A percentile compares a stretch with the other conserved stretches of the same genome.
Evolutionary conservation across 306 rosid genomes (phyloP).

Genomic region (Quercus ilex): DNA sequence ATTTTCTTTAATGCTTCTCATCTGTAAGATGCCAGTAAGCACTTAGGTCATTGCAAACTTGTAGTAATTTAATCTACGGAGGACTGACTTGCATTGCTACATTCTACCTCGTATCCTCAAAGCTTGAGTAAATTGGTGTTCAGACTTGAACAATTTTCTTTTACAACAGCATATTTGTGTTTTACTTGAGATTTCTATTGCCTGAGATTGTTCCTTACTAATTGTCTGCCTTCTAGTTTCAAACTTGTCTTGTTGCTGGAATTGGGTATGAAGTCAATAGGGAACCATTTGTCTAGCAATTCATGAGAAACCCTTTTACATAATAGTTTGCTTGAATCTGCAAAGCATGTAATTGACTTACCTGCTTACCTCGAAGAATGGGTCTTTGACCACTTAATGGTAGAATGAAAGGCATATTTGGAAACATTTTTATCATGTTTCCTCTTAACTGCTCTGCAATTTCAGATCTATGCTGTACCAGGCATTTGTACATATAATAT

Average conservation of each 20-base stretch:
- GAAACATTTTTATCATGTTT: slow-evolving; percentile 3
- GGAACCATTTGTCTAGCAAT: no score
- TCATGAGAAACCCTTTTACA: no score
- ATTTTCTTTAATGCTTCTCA: no score
- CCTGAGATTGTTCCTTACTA: no score
- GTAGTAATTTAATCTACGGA: neutral
- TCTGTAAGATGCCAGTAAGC: neutral
- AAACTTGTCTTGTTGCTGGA: no score
- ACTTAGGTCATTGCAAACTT: neutral
- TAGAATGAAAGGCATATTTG: neutral
- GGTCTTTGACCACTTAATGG: neutral
- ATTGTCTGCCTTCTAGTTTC: no score
- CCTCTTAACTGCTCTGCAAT: slow-evolving; percentile 22
- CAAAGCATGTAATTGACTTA: no score
- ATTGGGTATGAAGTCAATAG: no score
- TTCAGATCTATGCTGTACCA: slow-evolving; percentile 68
- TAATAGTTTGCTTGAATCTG: no score
- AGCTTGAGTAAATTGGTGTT: neutral
- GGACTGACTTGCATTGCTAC: neutral
- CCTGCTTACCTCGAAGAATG: neutral
- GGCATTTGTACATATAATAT: slow-evolving; percentile 63
- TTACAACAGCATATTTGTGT: neutral
- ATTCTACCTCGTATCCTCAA: neutral
- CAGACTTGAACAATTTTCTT: neutral
- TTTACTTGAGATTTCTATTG: neutral